These are phyloP conservation scores for Phaeotremella skinneri DNA, from an alignment of 768 basidiomycete genomes.

Conservation along the genomic window DNA sequence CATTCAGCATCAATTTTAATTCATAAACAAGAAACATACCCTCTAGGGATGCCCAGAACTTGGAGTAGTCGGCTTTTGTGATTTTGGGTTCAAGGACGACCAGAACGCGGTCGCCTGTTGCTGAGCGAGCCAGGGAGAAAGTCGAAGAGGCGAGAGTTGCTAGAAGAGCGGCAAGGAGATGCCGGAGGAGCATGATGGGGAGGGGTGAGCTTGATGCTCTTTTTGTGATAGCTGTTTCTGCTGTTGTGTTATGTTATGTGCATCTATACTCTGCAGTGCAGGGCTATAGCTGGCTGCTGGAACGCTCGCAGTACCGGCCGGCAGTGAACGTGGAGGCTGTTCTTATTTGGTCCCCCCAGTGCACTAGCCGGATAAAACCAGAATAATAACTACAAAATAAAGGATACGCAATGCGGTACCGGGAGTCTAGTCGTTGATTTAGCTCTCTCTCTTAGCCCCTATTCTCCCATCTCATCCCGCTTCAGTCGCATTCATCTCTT, in stretches of 20 bases:
- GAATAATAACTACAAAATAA: neutral
- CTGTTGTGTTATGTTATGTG: no score
- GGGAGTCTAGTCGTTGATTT: neutral
- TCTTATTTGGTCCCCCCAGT: neutral
- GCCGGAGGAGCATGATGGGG: neutral
- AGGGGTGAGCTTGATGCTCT: neutral
- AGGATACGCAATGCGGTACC: no score
- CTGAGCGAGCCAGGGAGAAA: constrained; percentile 30
- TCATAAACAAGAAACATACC: constrained; percentile 55
- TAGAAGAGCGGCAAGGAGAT: constrained; percentile 7
- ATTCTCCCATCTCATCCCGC: no score
- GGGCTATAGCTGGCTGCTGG: no score
- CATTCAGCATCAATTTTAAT: neutral
- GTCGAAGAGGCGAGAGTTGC: neutral
- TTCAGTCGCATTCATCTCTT: neutral
- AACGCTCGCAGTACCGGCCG: no score
- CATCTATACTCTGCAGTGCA: neutral
- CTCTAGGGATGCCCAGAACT: constrained; percentile 76
- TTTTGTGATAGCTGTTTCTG: no score
- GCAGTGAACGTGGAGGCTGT: neutral
- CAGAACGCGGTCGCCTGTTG: constrained; percentile 58
- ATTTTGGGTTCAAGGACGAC: constrained; percentile 74
- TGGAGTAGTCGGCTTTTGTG: constrained; percentile 67
- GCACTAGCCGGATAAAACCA: neutral
- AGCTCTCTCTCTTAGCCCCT: no score